Percentiles rank a stretch among this genome's conserved stretches.
phyloP scores from a whole-genome alignment of 192 early-diverging fungal genomes.

The Borealophlyctis nickersoniae region DNA sequence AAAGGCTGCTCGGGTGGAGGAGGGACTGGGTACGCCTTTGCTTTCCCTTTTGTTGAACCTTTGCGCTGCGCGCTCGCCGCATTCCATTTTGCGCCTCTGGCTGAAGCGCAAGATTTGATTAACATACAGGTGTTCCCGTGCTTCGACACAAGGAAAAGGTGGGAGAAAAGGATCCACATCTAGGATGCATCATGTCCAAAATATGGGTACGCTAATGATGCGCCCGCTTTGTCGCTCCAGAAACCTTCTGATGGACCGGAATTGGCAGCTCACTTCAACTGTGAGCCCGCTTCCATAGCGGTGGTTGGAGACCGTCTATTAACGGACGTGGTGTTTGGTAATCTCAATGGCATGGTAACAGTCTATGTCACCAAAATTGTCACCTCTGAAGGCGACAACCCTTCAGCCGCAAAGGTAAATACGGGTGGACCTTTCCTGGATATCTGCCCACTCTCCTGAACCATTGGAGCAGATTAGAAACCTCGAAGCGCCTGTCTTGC shows the following conservation, averaged over 20 bases:
- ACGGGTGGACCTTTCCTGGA: background rate
- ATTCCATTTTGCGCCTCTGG: too few species aligned
- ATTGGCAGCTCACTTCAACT: constrained; percentile 50
- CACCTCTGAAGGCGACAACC: constrained; percentile 74
- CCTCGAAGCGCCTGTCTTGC: constrained; percentile 11
- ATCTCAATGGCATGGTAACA: constrained; percentile 66
- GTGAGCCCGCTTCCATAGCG: constrained; percentile 50
- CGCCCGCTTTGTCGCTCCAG: constrained; percentile 28
- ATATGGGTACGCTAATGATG: too few species aligned
- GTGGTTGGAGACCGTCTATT: constrained; percentile 85
- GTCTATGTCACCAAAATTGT: constrained; percentile 70
- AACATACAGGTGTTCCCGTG: constrained; percentile 48
- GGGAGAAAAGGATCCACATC: background rate
- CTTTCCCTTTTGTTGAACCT: too few species aligned
- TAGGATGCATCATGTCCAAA: background rate
- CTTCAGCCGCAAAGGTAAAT: constrained; percentile 50
- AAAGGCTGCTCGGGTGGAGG: constrained; percentile 43
- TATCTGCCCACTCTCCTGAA: background rate
- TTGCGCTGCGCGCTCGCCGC: too few species aligned
- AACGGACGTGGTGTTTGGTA: constrained; percentile 86
- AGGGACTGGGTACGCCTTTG: constrained; percentile 46
- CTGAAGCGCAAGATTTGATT: too few species aligned
- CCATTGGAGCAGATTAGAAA: constrained; percentile 13
- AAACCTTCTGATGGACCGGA: constrained; percentile 76
- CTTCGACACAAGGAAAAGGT: constrained; percentile 48